Base-by-base conservation (phyloP, 108 stramenopile species). In the Nitzschia putrida region DNA sequence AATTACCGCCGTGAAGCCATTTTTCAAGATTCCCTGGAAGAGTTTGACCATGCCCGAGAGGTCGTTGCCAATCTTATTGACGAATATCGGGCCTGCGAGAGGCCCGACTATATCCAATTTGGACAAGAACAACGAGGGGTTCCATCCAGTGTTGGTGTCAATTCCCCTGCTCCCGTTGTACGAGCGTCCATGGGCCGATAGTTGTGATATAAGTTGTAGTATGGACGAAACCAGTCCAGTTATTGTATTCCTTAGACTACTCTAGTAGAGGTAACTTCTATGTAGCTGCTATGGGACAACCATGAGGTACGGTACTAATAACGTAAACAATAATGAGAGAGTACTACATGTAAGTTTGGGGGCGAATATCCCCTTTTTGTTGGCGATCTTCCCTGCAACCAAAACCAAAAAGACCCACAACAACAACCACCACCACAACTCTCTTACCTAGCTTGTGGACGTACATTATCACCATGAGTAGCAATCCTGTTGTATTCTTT, bases 31-130 rank as follows among this genome's bases (percentile, higher is more conserved):
- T 89, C 83, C 49, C 82, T 98, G 58, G 97, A 98, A 59, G 98
- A 99, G 73, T 99, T 99, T 68, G 97, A 99, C 71, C 67, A 84
- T 56, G 84, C 97, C 11, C 84, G 97, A 57, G 98, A 98, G 69
- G 94, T 97, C 41, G 97, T 99, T 37, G 89, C 86, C 66, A 80
- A 81, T 43, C 77, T 99, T 53, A 90, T 97, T 38, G 96, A 98
- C 37, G 98, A 99, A 77, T 99, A 99, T 72, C 76, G 89, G 49
- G 98, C 98, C 8, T 96, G 95, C 50, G 98, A 99, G 74, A 83
- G 96, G 50, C 75, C 91, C 2, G 96, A 99, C 80, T 99, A 99
- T 83, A 90, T 96, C 26, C 80, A 92, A 66, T 99, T 92, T 85
- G 97, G 88, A 23, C 61, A 70, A 80, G 64, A 50, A 37, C 29